Evolutionary conservation across 2,329 filamentous ascomycete species (phyloP).

Genomic region (Sporothrix luriei): DNA sequence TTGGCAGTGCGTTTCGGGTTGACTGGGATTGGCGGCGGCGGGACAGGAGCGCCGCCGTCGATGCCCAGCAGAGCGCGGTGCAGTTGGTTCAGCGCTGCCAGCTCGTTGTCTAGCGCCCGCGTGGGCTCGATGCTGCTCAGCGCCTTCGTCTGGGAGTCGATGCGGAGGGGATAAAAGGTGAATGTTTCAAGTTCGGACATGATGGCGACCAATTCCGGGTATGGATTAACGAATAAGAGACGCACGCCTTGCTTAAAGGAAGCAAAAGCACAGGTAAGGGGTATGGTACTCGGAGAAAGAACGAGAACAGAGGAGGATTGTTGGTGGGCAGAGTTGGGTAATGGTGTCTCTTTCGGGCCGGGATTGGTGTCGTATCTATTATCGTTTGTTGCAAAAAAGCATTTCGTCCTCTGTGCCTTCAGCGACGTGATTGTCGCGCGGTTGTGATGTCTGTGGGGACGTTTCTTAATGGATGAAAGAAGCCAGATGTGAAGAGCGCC

Average conservation of each 20-base stretch:
- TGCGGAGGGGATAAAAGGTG: slow-evolving; percentile 75
- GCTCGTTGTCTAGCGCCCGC: slow-evolving; percentile 62
- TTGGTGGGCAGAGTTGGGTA: too few species aligned
- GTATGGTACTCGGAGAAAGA: background rate
- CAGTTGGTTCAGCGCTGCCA: slow-evolving; percentile 74
- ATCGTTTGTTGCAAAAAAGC: too few species aligned
- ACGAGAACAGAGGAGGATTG: too few species aligned
- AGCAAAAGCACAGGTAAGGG: background rate
- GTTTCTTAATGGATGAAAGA: slow-evolving; percentile 10
- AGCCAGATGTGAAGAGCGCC: slow-evolving; percentile 23
- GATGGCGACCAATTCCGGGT: slow-evolving; percentile 29
- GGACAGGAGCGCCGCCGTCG: slow-evolving; percentile 64
- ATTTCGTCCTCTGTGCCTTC: too few species aligned
- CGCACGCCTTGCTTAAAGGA: background rate
- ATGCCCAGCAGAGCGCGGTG: slow-evolving; percentile 73
- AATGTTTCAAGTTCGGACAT: slow-evolving; percentile 72
- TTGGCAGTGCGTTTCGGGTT: slow-evolving; percentile 89
- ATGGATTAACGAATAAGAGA: background rate
- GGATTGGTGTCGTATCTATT: too few species aligned
- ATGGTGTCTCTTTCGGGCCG: too few species aligned
- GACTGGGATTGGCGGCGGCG: slow-evolving; percentile 84
- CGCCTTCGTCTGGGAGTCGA: slow-evolving; percentile 81
- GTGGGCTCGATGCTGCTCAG: slow-evolving; percentile 56
- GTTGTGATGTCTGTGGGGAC: background rate
- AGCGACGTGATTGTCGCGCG: too few species aligned